Evolutionary conservation across 257 asterid genomes (phyloP), one percentile per base, ranked within the genome.

Genomic region (Plantago ovata): DNA sequence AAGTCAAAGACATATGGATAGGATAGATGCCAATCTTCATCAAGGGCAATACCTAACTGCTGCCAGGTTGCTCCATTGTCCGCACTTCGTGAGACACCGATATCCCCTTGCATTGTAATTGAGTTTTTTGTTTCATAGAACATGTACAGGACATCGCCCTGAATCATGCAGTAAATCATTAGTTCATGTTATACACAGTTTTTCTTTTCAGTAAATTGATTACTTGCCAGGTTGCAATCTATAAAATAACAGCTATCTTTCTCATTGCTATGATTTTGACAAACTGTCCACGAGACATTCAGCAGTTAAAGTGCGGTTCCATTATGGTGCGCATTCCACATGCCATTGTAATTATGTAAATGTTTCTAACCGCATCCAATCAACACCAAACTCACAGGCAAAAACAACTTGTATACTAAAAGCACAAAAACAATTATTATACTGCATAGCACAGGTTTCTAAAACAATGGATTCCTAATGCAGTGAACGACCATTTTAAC

Each of bases 11-110:
- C 94, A 39, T 89, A 93, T 0, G 99, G 97, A 78, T 80, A 89
- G n/a, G 99, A 93, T 42, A 93, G 99, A 79, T 93, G 99, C 97
- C 99, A 93, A 61, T 81, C 89, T 69, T 89, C 97, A 58, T 89
- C 95, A 16, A 93, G 84, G 53, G 94, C 95, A 44, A 84, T 73
- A 9, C 99, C 99, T 72, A 93, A 67, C 66, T 78, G 96, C 75
- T 86, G 78, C 99, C 99, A 93, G 3, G 95, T 86, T 13, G 82
- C 95, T 62, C 97, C 99, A 40, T 82, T 78, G 69, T 93, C 99
- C 16, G 65, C 32, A 75, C 97, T 93, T 63, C 66, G 77, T 51
- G 99, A 79, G 63, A 89, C 99, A 49, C 92, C 99, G 36, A 89
- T 93, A 71, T 93, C 99, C 60, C 99, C 99, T 82, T 86, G 94